phyloP scores from a whole-genome alignment of 306 rosid species.

The Hylodesmum podocarpum region DNA sequence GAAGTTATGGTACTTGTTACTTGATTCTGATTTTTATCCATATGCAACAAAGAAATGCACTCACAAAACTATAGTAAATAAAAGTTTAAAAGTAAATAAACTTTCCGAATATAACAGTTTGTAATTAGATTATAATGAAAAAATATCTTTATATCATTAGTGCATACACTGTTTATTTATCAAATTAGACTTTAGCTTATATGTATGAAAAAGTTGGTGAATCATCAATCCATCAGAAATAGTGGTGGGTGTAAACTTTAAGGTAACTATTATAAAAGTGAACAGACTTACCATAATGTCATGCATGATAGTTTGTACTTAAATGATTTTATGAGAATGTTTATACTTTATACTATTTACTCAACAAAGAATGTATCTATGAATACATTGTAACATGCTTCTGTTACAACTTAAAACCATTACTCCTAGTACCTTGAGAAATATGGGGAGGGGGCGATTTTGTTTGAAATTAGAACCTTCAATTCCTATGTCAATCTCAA shows the following conservation, averaged over 20 bases:
- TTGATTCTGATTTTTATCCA: not conserved
- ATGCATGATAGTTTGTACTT: no score
- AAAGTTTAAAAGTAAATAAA: no score
- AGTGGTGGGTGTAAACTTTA: not conserved
- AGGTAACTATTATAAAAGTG: not conserved
- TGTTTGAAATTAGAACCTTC: slow-evolving; percentile 39
- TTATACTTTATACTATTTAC: not conserved
- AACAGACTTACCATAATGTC: not conserved
- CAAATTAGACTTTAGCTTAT: no score
- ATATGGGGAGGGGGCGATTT: slow-evolving; percentile 76
- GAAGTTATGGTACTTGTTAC: not conserved
- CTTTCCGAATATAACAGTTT: no score
- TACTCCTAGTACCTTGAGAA: slow-evolving; percentile 63
- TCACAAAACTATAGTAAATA: not conserved
- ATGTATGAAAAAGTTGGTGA: no score
- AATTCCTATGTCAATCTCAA: slow-evolving; percentile 65
- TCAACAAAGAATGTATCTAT: not conserved
- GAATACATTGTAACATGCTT: not conserved
- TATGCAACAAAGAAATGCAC: not conserved
- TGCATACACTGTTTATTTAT: no score
- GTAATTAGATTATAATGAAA: no score
- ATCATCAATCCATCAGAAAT: not conserved
- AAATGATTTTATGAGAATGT: no score
- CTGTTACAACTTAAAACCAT: not conserved
- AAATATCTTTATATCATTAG: no score